These are phyloP conservation scores for Garcia nutans DNA, from an alignment of 345 rosid species.

Conservation along the genomic window DNA sequence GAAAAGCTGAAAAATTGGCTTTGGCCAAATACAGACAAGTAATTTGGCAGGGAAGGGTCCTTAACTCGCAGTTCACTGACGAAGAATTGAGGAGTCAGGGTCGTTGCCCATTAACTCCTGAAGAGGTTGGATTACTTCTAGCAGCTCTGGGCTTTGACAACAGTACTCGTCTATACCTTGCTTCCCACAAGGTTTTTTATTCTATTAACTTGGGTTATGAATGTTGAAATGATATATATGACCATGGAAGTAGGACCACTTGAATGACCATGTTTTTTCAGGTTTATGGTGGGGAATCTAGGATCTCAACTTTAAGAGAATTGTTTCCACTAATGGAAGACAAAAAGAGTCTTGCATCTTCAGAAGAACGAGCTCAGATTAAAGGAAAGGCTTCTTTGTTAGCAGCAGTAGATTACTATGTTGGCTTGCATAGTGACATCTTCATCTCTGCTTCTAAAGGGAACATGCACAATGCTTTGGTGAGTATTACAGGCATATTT, in stretches of 20 bases:
- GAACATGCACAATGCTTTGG: conserved; percentile 96
- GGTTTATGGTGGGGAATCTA: conserved; percentile 98
- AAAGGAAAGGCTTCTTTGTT: conserved; percentile 86
- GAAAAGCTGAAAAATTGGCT: conserved; percentile 84
- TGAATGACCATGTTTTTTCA: conserved; percentile 22
- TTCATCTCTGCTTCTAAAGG: conserved; percentile 97
- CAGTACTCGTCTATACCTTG: conserved; percentile 84
- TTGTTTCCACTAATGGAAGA: conserved; percentile 92
- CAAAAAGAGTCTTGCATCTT: conserved; percentile 82
- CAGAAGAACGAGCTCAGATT: conserved; percentile 63
- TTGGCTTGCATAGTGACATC: conserved; percentile 81
- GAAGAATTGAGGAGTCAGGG: conserved; percentile 87
- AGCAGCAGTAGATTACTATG: conserved; percentile 89
- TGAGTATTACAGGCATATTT: conserved; percentile 30
- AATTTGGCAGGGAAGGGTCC: conserved; percentile 95
- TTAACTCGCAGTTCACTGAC: conserved; percentile 83
- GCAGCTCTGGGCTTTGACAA: conserved; percentile 88
- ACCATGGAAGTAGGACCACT: too few relatives aligned
- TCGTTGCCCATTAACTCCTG: conserved; percentile 95
- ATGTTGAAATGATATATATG: neutral
- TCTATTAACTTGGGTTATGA: neutral
- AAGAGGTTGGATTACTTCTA: conserved; percentile 88
- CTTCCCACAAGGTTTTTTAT: conserved; percentile 77
- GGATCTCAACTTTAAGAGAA: conserved; percentile 69
- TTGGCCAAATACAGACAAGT: conserved; percentile 86